Percentiles rank a stretch among this genome's conserved stretches.
phyloP scores from a whole-genome alignment of 192 early-diverging fungal genomes.

The Backusella mclennaniae region DNA sequence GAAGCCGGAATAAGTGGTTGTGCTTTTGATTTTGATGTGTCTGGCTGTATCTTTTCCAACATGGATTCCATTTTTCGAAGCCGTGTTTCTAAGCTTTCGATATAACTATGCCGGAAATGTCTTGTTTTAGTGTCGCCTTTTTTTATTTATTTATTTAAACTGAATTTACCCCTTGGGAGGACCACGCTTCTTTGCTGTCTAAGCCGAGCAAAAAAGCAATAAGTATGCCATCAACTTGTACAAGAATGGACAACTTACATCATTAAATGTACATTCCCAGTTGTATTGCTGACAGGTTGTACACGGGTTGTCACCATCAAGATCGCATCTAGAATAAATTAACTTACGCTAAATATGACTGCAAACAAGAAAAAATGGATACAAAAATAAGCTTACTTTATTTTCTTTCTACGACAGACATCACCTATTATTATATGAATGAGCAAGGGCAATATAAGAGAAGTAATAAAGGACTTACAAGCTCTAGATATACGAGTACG shows the following conservation, averaged over 20 bases:
- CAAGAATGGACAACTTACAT: constrained; percentile 12
- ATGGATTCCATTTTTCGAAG: constrained; percentile 24
- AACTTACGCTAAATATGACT: background rate
- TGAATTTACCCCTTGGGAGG: constrained; percentile 28
- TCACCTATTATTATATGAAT: constrained; percentile 18
- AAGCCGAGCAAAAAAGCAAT: background rate
- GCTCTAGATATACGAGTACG: constrained; percentile 20
- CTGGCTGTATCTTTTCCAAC: constrained; percentile 13
- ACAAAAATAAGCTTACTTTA: constrained; percentile 15
- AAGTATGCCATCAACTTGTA: background rate
- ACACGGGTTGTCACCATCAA: constrained; percentile 13
- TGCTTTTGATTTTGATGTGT: background rate
- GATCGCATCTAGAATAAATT: constrained; percentile 24
- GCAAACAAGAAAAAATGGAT: too few species aligned
- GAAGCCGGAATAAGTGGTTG: background rate
- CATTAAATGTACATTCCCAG: constrained; percentile 33
- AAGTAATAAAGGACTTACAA: constrained; percentile 6
- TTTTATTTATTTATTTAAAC: background rate
- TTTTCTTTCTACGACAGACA: constrained; percentile 33
- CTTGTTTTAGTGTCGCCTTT: too few species aligned
- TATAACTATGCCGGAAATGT: constrained; percentile 9
- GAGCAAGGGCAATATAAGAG: background rate
- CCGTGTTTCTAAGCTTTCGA: constrained; percentile 24
- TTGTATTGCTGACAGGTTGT: constrained; percentile 25
- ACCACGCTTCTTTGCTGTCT: constrained; percentile 24